Conservation (phyloP, 768 basidiomycete genomes). For the Boletus eberwhitei region DNA sequence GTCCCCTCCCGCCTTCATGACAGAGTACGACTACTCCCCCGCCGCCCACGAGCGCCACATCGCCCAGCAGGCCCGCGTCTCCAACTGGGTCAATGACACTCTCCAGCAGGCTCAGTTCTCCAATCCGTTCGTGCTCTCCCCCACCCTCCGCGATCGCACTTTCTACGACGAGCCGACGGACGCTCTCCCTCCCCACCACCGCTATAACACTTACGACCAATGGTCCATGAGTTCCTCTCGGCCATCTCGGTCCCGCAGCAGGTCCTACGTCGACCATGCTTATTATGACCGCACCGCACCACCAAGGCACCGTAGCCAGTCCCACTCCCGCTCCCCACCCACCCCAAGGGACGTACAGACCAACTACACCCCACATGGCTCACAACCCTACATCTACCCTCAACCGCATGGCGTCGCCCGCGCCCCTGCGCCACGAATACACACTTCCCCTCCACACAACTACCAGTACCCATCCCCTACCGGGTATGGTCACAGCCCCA, state of each 20-base stretch:
- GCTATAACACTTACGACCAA: slow-evolving; percentile 9
- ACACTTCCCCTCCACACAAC: slow-evolving; percentile 18
- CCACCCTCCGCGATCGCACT: slow-evolving; percentile 28
- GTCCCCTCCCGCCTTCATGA: slow-evolving; percentile 36
- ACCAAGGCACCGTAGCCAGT: slow-evolving; percentile 22
- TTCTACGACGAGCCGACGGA: slow-evolving; percentile 23
- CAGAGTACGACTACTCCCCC: slow-evolving; percentile 61
- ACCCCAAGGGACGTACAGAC: slow-evolving; percentile 14
- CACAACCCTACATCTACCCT: slow-evolving; percentile 16
- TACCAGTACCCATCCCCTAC: slow-evolving; percentile 17
- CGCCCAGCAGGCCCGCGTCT: slow-evolving; percentile 46
- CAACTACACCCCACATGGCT: slow-evolving; percentile 12
- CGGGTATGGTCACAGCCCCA: slow-evolving; percentile 9
- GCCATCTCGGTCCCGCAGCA: slow-evolving; percentile 22
- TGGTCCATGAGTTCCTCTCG: slow-evolving; percentile 21
- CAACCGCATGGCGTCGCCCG: slow-evolving; percentile 14
- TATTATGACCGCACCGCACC: slow-evolving; percentile 16
- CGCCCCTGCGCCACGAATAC: slow-evolving; percentile 13
- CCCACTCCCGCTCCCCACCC: slow-evolving; percentile 24
- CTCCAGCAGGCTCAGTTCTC: slow-evolving; percentile 26
- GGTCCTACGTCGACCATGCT: slow-evolving; percentile 23
- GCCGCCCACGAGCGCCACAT: slow-evolving; percentile 48
- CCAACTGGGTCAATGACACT: slow-evolving; percentile 50
- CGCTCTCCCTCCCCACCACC: neutral
- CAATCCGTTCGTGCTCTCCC: slow-evolving; percentile 30